Evolutionary conservation across 768 basidiomycete species (phyloP), one percentile per base, ranked within the genome.

Genomic region (Suillus clintonianus): DNA sequence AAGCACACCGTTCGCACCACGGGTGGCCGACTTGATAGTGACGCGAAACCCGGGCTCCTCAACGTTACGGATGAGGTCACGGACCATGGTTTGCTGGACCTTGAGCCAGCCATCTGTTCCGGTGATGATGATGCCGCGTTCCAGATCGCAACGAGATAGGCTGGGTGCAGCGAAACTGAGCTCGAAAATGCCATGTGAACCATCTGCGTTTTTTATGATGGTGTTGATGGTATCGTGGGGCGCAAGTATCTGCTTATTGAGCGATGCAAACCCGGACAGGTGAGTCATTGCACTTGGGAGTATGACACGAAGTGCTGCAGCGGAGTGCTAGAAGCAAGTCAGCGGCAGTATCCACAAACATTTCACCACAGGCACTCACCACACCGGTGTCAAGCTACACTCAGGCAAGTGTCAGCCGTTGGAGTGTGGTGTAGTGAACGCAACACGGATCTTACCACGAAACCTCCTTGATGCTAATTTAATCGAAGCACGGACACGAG

Each of bases 221-320:
- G 85, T 79, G 66, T 86, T 81, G 68, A 97, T 84, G 10, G 92
- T 94, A 78, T 96, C 94, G 68, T 89, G 86, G 0, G 94, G 94
- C 3, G 83, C 80, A 43, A 95, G 85, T 73, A 88, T 87, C 15
- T 87, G 81, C 66, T 88, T 84, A 75, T 89, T 89, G 41, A 93
- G 81, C 5, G 89, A 85, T 13, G 90, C 83, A 70, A 86, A 84
- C 2, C 85, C 87, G 27, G 89, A 84, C 27, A 96, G 76, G 57
- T 83, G 78, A 8, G 80, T 83, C 64, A 89, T 67, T 13, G 78
- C 65, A 69, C 73, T 71, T 11, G 87, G 82, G 64, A 92, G 84
- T 50, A 89, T 81, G 34, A 83, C 77, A 22, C 90, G 84, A 36
- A 92, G 76, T 6, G 84, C 85, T 0, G 89, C 90, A 14, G 83